These are phyloP conservation scores for Podila horticola DNA, from an alignment of 192 early-diverging fungal species.

Conservation along the genomic window DNA sequence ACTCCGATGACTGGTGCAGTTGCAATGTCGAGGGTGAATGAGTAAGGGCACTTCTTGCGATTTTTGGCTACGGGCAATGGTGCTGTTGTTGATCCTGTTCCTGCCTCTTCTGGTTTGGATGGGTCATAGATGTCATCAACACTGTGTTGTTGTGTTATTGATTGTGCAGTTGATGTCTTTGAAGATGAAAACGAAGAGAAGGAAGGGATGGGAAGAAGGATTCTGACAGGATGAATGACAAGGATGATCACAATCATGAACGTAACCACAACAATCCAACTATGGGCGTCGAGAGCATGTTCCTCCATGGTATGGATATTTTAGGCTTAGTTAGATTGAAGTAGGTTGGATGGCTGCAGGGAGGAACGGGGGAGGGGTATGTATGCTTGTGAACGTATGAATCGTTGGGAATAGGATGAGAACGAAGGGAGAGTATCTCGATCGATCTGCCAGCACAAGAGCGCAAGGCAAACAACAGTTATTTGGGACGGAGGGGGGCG, in stretches of 20 bases:
- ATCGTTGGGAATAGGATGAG: too few relatives aligned
- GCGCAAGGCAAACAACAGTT: too few relatives aligned
- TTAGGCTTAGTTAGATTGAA: too few relatives aligned
- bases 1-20: conserved; percentile 78
- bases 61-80: neutral
- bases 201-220: conserved; percentile 55
- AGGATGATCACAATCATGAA: conserved; percentile 70
- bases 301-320: conserved; percentile 7
- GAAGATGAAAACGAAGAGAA: neutral
- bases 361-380: too few relatives aligned
- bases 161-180: neutral
- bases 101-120: too few relatives aligned
- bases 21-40: conserved; percentile 69
- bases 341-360: too few relatives aligned
- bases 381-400: too few relatives aligned
- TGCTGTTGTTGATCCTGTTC: neutral
- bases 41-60: conserved; percentile 17
- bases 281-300: conserved; percentile 48
- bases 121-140: neutral
- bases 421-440: too few relatives aligned
- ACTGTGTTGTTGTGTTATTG: conserved; percentile 5
- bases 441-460: too few relatives aligned
- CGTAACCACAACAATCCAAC: conserved; percentile 68
- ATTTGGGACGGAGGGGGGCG: too few relatives aligned
- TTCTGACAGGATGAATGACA: conserved; percentile 69